Conservation (phyloP, 2,329 filamentous ascomycete genomes). For the Penicillium expansum region DNA sequence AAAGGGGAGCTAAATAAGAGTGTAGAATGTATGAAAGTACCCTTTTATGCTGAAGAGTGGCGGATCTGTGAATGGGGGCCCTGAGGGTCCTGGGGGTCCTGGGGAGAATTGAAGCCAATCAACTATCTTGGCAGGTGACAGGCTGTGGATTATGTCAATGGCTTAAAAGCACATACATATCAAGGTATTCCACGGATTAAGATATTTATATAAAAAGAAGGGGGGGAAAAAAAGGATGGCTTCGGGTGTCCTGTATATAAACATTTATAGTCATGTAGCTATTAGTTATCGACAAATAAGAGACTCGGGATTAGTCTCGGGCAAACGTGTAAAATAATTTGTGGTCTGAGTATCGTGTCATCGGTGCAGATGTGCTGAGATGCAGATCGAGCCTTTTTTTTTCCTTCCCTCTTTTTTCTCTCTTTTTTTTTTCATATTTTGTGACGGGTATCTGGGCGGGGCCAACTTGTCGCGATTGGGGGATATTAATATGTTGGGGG, state of each 20-base stretch:
- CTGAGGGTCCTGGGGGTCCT: too few species aligned
- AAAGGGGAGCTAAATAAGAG: not conserved
- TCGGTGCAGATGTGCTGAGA: not conserved
- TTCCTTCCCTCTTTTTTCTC: not conserved
- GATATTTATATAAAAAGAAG: not conserved
- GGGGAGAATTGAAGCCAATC: not conserved
- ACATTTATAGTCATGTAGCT: not conserved
- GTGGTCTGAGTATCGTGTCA: not conserved
- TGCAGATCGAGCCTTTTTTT: not conserved
- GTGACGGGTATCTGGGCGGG: not conserved
- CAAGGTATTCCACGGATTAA: too few species aligned
- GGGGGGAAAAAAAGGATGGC: not conserved
- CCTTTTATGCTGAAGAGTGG: not conserved
- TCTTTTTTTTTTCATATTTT: not conserved
- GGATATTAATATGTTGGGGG: not conserved
- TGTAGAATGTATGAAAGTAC: not conserved
- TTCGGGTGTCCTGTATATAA: not conserved
- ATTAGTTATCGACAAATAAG: not conserved
- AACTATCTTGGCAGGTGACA: not conserved
- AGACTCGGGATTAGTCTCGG: not conserved
- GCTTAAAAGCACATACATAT: not conserved
- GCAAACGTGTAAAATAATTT: not conserved
- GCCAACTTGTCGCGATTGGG: not conserved
- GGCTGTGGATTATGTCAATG: conserved; percentile 8
- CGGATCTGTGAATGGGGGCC: not conserved